Evolutionary conservation across 257 asterid species (phyloP).

Genomic region (Nicotiana undulata): DNA sequence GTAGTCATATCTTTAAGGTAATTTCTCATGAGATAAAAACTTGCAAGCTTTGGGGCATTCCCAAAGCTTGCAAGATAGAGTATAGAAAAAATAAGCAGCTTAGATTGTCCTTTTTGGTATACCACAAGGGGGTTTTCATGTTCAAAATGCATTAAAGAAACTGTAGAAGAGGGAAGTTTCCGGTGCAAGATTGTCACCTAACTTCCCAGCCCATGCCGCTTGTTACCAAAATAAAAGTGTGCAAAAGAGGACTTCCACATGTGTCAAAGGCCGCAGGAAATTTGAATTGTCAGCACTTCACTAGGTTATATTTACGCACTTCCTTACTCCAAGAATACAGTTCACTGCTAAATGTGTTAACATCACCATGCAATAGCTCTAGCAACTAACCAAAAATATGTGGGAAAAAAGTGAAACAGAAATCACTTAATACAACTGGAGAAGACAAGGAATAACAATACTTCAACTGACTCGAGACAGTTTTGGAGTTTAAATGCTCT

Average conservation of each 20-base stretch:
- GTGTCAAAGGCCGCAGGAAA: neutral
- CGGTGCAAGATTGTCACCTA: neutral
- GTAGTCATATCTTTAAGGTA: neutral
- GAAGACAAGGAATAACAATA: neutral
- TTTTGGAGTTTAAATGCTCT: neutral
- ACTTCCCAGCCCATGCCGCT: neutral
- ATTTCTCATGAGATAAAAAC: neutral
- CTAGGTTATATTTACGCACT: neutral
- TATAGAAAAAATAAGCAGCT: neutral
- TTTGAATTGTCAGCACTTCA: neutral
- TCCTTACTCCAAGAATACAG: neutral
- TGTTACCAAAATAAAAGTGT: neutral
- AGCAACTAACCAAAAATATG: neutral
- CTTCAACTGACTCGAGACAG: neutral
- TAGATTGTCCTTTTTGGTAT: neutral
- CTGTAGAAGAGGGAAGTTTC: neutral
- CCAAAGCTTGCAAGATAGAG: neutral
- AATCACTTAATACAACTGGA: neutral
- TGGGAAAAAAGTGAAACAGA: neutral
- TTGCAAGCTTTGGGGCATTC: neutral
- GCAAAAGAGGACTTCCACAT: neutral
- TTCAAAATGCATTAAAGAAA: conserved; percentile 12
- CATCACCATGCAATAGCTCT: neutral
- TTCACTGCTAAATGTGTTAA: neutral
- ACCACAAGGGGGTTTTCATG: neutral